Conservation (phyloP, 2,329 filamentous ascomycete genomes). For the Curvularia sp. region DNA sequence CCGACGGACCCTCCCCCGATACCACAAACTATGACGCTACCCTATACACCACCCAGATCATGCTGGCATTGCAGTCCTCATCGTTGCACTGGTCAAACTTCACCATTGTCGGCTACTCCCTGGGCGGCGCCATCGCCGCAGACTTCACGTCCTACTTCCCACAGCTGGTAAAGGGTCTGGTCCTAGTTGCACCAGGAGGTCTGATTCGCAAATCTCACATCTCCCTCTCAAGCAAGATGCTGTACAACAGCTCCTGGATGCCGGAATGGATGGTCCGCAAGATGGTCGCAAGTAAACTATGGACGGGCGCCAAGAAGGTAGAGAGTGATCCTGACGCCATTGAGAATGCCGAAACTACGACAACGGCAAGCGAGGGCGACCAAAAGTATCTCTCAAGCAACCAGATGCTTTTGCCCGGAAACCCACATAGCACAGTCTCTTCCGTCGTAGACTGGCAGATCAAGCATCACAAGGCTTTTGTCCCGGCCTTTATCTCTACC, state of each 20-base stretch:
- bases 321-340: slow-evolving; percentile 37
- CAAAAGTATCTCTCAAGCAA: slow-evolving; percentile 34
- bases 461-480: slow-evolving; percentile 69
- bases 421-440: slow-evolving; percentile 64
- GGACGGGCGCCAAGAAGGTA: slow-evolving; percentile 35
- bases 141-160: slow-evolving; percentile 75
- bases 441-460: slow-evolving; percentile 75
- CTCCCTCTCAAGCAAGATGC: slow-evolving; percentile 64
- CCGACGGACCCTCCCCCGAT: slow-evolving; percentile 65
- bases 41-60: slow-evolving; percentile 75
- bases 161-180: slow-evolving; percentile 69
- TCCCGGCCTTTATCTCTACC: slow-evolving; percentile 72
- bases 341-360: slow-evolving; percentile 26
- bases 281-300: slow-evolving; percentile 49
- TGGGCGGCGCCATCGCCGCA: slow-evolving; percentile 76
- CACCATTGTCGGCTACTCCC: slow-evolving; percentile 77
- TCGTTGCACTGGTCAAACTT: slow-evolving; percentile 64
- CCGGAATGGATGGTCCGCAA: slow-evolving; percentile 64
- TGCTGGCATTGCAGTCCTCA: slow-evolving; percentile 74
- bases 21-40: slow-evolving; percentile 74
- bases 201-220: slow-evolving; percentile 72
- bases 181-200: slow-evolving; percentile 81
- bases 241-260: slow-evolving; percentile 67
- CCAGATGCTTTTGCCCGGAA: slow-evolving; percentile 57
- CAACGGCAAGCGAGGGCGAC: slow-evolving; percentile 19